Evolutionary conservation across 371 early-diverging fungal genomes (phyloP).

Genomic region (Rhizopus microsporus): DNA sequence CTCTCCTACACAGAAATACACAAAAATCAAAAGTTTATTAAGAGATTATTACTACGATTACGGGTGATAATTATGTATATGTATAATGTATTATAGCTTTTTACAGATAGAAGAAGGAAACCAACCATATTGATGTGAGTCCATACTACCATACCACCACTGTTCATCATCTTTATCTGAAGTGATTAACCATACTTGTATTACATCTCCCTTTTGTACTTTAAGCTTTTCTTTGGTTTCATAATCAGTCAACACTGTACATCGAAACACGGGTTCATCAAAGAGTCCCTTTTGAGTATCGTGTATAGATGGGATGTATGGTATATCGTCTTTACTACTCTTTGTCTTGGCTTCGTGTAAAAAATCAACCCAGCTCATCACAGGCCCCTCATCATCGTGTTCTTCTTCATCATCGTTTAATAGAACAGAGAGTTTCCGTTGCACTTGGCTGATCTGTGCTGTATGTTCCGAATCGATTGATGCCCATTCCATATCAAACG

Average conservation of each 20-base stretch:
- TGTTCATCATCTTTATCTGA: not conserved
- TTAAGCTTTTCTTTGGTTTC: conserved; percentile 19
- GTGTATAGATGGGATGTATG: not conserved
- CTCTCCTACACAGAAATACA: too few relatives aligned
- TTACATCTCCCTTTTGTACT: conserved; percentile 19
- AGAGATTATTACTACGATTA: too few relatives aligned
- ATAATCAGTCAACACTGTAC: conserved; percentile 14
- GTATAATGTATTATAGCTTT: not conserved
- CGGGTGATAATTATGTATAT: too few relatives aligned
- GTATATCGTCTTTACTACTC: not conserved
- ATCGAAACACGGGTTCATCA: conserved; percentile 19
- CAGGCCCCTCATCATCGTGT: not conserved
- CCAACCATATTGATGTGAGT: not conserved
- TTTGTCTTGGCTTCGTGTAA: not conserved
- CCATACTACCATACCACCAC: conserved; percentile 2
- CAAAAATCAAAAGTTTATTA: too few relatives aligned
- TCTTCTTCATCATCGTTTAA: conserved; percentile 2
- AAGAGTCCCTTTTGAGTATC: conserved; percentile 10
- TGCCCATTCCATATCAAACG: conserved; percentile 3
- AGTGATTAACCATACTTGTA: conserved; percentile 20
- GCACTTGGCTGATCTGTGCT: conserved; percentile 36
- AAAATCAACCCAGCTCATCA: conserved; percentile 6
- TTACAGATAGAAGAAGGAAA: conserved; percentile 3
- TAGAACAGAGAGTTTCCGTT: conserved; percentile 45
- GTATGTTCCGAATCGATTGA: conserved; percentile 7